Evolutionary conservation across 805 yeast species (phyloP).

Genomic region (Ogataea nonfermentans): DNA sequence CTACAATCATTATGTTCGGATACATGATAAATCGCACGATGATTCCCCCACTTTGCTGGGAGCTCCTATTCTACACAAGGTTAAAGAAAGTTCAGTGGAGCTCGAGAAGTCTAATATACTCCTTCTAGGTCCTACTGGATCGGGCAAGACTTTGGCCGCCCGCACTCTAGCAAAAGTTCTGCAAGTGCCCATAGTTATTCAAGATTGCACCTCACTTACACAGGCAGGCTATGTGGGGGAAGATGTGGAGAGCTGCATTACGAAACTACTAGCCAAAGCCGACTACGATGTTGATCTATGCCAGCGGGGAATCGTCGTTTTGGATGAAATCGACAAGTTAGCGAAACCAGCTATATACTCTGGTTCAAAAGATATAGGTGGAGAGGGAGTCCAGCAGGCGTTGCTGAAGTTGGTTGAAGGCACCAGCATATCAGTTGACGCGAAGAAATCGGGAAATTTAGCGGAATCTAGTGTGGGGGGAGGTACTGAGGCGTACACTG

Average conservation of each 20-base stretch:
- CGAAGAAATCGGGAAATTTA: slow-evolving; percentile 21
- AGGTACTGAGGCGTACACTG: slow-evolving; percentile 39
- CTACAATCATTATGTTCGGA: slow-evolving; percentile 53
- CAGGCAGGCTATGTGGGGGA: slow-evolving; percentile 69
- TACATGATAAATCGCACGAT: slow-evolving; percentile 34
- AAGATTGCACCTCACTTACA: slow-evolving; percentile 60
- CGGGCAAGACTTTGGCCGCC: slow-evolving; percentile 60
- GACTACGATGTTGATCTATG: slow-evolving; percentile 51
- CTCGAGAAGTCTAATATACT: slow-evolving; percentile 56
- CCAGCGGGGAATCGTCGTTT: slow-evolving; percentile 56
- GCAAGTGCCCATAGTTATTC: slow-evolving; percentile 56
- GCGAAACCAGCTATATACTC: slow-evolving; percentile 46
- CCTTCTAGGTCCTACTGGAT: slow-evolving; percentile 59
- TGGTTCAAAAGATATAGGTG: slow-evolving; percentile 57
- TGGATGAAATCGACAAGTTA: slow-evolving; percentile 59
- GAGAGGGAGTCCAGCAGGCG: slow-evolving; percentile 67
- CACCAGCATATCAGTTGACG: slow-evolving; percentile 46
- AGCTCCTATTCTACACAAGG: slow-evolving; percentile 9
- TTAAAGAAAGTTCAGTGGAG: slow-evolving; percentile 37
- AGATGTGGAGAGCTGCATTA: slow-evolving; percentile 58
- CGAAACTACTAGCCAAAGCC: slow-evolving; percentile 48
- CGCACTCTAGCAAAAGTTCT: slow-evolving; percentile 50
- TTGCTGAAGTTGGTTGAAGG: slow-evolving; percentile 58
- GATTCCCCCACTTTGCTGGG: slow-evolving; percentile 10
- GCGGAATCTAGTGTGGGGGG: slow-evolving; percentile 11